Evolutionary conservation across 495 filamentous ascomycete species (phyloP), one percentile per base, ranked within the genome.

Genomic region (Penicillium dipodomyicola): DNA sequence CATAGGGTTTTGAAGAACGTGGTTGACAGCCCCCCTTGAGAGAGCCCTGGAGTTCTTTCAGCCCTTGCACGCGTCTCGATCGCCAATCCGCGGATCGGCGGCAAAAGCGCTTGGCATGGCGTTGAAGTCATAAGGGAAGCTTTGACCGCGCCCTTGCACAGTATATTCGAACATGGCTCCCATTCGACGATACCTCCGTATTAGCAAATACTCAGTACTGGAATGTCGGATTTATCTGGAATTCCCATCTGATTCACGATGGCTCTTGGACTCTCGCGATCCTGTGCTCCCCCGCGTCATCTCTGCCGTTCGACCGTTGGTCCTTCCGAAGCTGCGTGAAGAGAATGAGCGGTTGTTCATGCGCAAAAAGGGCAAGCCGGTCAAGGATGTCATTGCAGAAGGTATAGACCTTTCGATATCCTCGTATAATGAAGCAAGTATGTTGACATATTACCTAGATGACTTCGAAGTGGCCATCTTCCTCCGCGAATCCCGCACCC

Each of bases 161-260:
- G 49, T 22, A 20, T 22, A 45, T 59, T 37, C 15, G 1, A 45
- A 19, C 51, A 96, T 94, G 91, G 85, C 90, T 32, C 91, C 90
- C 10, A 87, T 92, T 43, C 86, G 90, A 35, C 83, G 89, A 60
- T 94, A 94, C 62, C 83, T 94, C 52, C 81, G 90, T 45, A 92
- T 94, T 56, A 89, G 86, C 56, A 88, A 91, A 67, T 88, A 89
- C 71, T 95, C 94, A 17, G 91, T 96, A 53, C 82, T 98, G 45
- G 94, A 98, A 80, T 89, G 87, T 48, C 90, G 93, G 40, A 93
- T 98, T 63, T 98, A 96, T 72, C 84, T 96, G 43, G 94, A 97
- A 55, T 90, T 89, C 54, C 94, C 94, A 3, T 83, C 88, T 8
- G 86, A 95, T 43, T 81, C 86, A 40, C 78, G 85, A 57, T 98